Evolutionary conservation across 768 basidiomycete genomes (phyloP).

Genomic region (Lactarius hengduanensis): DNA sequence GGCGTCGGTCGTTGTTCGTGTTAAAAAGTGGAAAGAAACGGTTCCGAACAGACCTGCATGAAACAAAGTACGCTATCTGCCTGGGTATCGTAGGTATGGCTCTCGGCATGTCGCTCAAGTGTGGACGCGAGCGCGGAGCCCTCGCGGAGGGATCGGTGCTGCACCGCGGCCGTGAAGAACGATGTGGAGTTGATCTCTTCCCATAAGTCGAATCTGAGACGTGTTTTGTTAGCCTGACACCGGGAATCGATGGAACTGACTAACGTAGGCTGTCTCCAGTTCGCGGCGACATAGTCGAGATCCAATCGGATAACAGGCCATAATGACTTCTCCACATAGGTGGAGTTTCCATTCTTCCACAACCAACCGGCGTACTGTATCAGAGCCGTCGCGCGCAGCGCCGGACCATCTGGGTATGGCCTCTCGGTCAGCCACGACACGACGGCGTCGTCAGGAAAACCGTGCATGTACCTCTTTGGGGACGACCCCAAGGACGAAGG

Average conservation of each 20-base stretch:
- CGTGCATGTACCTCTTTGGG: slow-evolving; percentile 53
- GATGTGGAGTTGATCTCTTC: slow-evolving; percentile 68
- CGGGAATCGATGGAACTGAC: slow-evolving; percentile 24
- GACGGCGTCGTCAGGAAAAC: not conserved
- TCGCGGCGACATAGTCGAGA: slow-evolving; percentile 62
- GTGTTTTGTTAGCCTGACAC: not conserved
- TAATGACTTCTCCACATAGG: slow-evolving; percentile 50
- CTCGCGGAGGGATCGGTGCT: slow-evolving; percentile 35
- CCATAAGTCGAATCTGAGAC: slow-evolving; percentile 64
- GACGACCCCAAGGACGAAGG: slow-evolving; percentile 45
- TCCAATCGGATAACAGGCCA: slow-evolving; percentile 75
- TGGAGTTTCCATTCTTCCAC: slow-evolving; percentile 47
- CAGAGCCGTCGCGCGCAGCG: slow-evolving; percentile 65
- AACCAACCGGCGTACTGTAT: slow-evolving; percentile 70
- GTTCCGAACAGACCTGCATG: slow-evolving; percentile 50
- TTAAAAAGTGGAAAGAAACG: no score
- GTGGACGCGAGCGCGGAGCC: slow-evolving; percentile 57
- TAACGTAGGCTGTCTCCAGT: slow-evolving; percentile 68
- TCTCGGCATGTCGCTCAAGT: slow-evolving; percentile 52
- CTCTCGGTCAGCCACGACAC: not conserved
- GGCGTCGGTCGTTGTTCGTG: no score
- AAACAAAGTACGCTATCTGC: slow-evolving; percentile 67
- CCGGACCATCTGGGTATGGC: slow-evolving; percentile 58
- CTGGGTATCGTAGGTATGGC: slow-evolving; percentile 50
- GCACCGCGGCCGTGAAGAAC: slow-evolving; percentile 74